These are phyloP conservation scores for Penicillium psychrofluorescens DNA, from an alignment of 495 filamentous ascomycete species.

Conservation along the genomic window DNA sequence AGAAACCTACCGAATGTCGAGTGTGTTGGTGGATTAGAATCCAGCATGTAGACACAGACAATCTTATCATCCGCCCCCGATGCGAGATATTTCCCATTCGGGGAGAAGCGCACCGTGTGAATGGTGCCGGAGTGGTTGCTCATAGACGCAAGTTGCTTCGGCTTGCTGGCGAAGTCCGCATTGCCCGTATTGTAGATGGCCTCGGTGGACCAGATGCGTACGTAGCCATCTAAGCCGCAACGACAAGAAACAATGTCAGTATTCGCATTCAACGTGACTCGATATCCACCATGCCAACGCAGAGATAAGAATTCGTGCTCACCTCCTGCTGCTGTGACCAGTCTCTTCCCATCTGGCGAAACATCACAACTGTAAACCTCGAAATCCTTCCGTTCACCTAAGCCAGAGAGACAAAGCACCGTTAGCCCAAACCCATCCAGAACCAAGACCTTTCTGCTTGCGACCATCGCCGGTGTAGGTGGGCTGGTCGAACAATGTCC, in stretches of 20 bases:
- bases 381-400: conserved; percentile 92
- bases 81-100: conserved; percentile 86
- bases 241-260: conserved; percentile 7
- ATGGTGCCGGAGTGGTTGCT: conserved; percentile 98
- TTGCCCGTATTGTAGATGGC: conserved; percentile 77
- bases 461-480: no score
- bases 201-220: conserved; percentile 95
- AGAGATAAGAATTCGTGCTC: conserved; percentile 13
- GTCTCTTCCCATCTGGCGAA: conserved; percentile 82
- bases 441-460: background rate
- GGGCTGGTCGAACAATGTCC: no score
- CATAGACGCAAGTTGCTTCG: conserved; percentile 92
- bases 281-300: no score
- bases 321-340: conserved; percentile 94
- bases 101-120: conserved; percentile 91
- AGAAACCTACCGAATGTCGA: conserved; percentile 63
- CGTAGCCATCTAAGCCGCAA: conserved; percentile 69
- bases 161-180: conserved; percentile 57
- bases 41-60: conserved; percentile 90
- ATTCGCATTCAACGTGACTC: background rate
- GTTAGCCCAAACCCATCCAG: background rate
- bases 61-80: conserved; percentile 98
- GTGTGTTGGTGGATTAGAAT: conserved; percentile 69
- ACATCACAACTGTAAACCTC: conserved; percentile 97
- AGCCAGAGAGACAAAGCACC: background rate